Base-by-base conservation (phyloP, 2,329 filamentous ascomycete genomes). In the Pseudofabraea citricarpa region DNA sequence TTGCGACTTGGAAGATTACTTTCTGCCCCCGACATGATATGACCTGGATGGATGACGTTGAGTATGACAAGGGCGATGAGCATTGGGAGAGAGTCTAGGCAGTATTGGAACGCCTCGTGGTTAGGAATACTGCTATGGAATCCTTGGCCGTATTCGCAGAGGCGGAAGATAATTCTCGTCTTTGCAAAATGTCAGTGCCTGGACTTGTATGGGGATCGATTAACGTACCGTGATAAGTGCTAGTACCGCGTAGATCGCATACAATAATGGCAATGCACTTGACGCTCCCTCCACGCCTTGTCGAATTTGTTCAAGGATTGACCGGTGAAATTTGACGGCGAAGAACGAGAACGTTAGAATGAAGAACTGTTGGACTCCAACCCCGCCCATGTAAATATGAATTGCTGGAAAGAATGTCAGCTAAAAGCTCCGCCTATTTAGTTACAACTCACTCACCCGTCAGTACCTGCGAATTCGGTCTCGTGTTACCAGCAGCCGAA, bases 91-190 rank as follows among this genome's bases (percentile, higher is more conserved):
- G 60, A 60, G 46, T 70, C 67, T 10, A 69, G 59, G 16, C 55
- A 56, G 26, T 59, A 62, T 39, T 60, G 57, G 33, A 57, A 64
- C 3, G 43, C 48, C 24, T 64, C 61, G 31, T 58, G 52, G 12
- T 50, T 48, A 8, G 56, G 52, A 35, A 63, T 58, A 22, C 49
- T 56, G 5, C 58, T 60, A 1, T 59, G 51, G 23, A 67, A 53
- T 0, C 69, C 72, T 1, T 63, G 62, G 0, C 68, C 67, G 51
- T 73, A 79, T 48, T 81, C 74, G 15, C 66, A 54, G 2, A 81
- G 60, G 3, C 77, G 71, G 57, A 72, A 81, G 42, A 77, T 64
- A 47, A 80, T 80, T 12, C 75, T 71, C 13, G 67, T 47, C 60
- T 63, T 46, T 19, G 41, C 45, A 23, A 47, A 39, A 32, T 22